Evolutionary conservation across 1,284 basidiomycete genomes (phyloP).

Genomic region (Cryptococcus sp.): DNA sequence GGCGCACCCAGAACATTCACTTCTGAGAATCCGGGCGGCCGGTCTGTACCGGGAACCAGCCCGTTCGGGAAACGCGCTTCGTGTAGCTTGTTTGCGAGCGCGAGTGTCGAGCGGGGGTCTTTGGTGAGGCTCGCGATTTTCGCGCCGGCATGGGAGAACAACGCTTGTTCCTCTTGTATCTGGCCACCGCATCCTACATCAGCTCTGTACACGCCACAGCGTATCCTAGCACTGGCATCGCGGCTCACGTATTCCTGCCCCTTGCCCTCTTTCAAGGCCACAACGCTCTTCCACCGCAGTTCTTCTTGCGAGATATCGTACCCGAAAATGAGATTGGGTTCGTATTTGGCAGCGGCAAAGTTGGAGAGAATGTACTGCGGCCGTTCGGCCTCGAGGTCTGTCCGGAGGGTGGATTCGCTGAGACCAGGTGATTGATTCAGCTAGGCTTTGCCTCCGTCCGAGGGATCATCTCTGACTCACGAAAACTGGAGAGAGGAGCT

Average conservation of each 20-base stretch:
- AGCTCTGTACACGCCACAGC: neutral
- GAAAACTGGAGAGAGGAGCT: neutral
- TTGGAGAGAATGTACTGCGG: constrained; percentile 79
- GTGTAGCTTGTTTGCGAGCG: constrained; percentile 38
- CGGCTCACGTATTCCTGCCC: constrained; percentile 68
- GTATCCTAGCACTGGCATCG: constrained; percentile 44
- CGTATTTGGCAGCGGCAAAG: constrained; percentile 68
- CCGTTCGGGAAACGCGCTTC: constrained; percentile 33
- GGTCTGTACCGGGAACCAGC: constrained; percentile 12
- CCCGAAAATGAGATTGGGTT: constrained; percentile 64
- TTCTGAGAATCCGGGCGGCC: constrained; percentile 38
- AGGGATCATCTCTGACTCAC: neutral
- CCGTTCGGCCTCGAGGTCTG: constrained; percentile 39
- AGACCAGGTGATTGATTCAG: neutral
- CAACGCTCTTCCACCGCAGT: constrained; percentile 64
- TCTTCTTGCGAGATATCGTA: constrained; percentile 79
- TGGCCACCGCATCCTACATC: constrained; percentile 10
- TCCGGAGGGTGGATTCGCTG: constrained; percentile 36
- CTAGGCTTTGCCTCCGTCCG: too few species aligned
- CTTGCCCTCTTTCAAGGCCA: constrained; percentile 60
- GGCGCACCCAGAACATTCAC: constrained; percentile 17
- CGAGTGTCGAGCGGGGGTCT: constrained; percentile 21
- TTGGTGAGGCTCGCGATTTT: constrained; percentile 30
- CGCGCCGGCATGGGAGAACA: constrained; percentile 23
- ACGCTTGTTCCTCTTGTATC: constrained; percentile 34